These are phyloP conservation scores for Hypoxylon sp. DNA, from an alignment of 2,329 filamentous ascomycete genomes.

Conservation along the genomic window DNA sequence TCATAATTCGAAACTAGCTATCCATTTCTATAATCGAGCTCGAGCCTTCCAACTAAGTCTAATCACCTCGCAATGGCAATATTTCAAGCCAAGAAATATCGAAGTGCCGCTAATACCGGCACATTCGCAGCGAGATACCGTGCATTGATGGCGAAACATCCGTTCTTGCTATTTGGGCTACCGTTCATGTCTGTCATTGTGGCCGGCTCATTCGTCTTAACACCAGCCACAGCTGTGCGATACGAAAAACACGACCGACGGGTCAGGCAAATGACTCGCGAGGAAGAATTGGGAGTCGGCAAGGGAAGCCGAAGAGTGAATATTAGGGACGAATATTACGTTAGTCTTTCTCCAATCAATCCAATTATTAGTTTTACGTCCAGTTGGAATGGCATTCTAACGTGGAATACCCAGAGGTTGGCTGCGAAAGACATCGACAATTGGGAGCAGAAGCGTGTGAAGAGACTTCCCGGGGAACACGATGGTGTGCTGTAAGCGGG, in stretches of 20 bases:
- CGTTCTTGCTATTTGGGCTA: conserved; percentile 93
- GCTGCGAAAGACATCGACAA: conserved; percentile 92
- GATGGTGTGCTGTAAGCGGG: conserved; percentile 79
- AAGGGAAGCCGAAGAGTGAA: conserved; percentile 79
- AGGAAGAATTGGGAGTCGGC: conserved; percentile 88
- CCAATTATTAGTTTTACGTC: not conserved
- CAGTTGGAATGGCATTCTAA: conserved; percentile 24
- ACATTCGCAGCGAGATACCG: conserved; percentile 84
- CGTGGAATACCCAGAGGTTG: conserved; percentile 69
- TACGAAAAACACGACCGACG: conserved; percentile 95
- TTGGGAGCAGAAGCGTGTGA: conserved; percentile 97
- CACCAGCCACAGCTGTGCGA: conserved; percentile 90
- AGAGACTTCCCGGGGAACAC: conserved; percentile 89
- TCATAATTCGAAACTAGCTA: not conserved
- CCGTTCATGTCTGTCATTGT: conserved; percentile 94
- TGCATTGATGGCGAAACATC: conserved; percentile 78
- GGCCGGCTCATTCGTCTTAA: conserved; percentile 92
- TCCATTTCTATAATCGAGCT: not conserved
- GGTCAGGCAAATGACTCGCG: conserved; percentile 85
- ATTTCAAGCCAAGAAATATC: conserved; percentile 81
- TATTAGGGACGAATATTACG: conserved; percentile 90
- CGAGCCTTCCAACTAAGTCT: not conserved
- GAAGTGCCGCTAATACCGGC: conserved; percentile 74
- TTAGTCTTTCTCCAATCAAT: conserved; percentile 62
- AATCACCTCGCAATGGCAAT: conserved; percentile 64